Evolutionary conservation across 2,329 filamentous ascomycete species (phyloP).

Genomic region (Ophiostoma populinum): DNA sequence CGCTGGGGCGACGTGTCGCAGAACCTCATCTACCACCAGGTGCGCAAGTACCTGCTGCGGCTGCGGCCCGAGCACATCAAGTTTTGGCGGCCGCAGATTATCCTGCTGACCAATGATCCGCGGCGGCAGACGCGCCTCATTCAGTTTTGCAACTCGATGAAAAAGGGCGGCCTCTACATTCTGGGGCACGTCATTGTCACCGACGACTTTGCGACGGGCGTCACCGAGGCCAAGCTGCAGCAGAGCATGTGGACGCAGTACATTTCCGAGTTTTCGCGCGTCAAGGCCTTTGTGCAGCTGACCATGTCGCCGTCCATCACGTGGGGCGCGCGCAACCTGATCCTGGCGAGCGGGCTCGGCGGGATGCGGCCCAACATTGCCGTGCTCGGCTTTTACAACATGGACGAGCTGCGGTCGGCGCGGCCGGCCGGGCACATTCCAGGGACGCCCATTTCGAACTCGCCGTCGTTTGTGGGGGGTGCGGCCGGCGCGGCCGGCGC

Average conservation of each 20-base stretch:
- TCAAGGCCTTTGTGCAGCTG: constrained; percentile 81
- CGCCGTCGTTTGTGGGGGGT: constrained; percentile 9
- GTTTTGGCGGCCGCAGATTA: constrained; percentile 80
- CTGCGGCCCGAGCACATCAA: constrained; percentile 79
- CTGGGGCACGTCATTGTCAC: constrained; percentile 79
- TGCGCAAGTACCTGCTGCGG: constrained; percentile 73
- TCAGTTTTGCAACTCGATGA: constrained; percentile 80
- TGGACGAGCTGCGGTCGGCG: constrained; percentile 54
- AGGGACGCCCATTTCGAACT: constrained; percentile 20
- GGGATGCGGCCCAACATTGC: constrained; percentile 85
- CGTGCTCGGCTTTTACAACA: constrained; percentile 62
- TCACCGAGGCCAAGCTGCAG: constrained; percentile 65
- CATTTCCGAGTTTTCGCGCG: constrained; percentile 62
- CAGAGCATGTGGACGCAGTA: constrained; percentile 74
- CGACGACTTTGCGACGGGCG: constrained; percentile 59
- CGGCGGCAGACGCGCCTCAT: constrained; percentile 70
- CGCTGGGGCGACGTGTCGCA: constrained; percentile 84
- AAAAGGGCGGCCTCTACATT: constrained; percentile 74
- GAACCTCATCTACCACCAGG: constrained; percentile 72
- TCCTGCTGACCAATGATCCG: constrained; percentile 68
- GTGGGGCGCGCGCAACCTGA: constrained; percentile 72
- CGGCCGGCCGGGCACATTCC: constrained; percentile 39
- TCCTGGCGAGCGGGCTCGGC: constrained; percentile 64
- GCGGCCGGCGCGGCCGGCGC: background rate
- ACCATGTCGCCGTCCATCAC: constrained; percentile 67